Evolutionary conservation across 768 basidiomycete species (phyloP), one percentile per base, ranked within the genome.

Genomic region (Cyclocybe cylindracea): DNA sequence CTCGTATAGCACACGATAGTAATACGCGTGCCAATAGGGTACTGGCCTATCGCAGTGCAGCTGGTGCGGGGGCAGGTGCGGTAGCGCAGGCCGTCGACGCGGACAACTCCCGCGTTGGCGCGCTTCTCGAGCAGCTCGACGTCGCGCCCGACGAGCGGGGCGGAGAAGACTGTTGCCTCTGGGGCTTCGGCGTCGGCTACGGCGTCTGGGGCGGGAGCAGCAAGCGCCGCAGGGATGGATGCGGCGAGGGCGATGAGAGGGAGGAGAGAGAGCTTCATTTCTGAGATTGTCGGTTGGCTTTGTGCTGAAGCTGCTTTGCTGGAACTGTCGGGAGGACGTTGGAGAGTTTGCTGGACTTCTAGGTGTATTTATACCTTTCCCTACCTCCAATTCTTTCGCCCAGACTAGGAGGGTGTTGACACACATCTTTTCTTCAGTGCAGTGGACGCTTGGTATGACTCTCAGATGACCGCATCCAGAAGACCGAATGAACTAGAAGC

Each of bases 51-150:
- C 9, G 51, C 44, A 6, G 32, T 33, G 37, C 51, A 52, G 24
- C 19, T 19, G 37, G 51, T 52, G 11, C 51, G 16, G 14, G 51
- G 51, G 51, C 51, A 52, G 10, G 7, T 24, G 44, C 51, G 51
- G 44, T 52, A 46, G 10, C 45, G 35, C 13, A 52, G 51, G 10
- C 51, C 51, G 14, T 46, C 51, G 39, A 52, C 51, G 18, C 39
- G 24, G 38, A 52, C 51, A 18, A 37, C 38, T 16, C 44, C 51
- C 9, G 19, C 10, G 36, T 29, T 46, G 18, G 34, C 44, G 8
- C 51, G 51, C 35, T 52, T 46, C 19, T 52, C 51, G 19, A 52
- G 31, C 24, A 24, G 24, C 24, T 24, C 24, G 24, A 24, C 24
- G 18, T 38, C 39, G 5, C 48, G 48, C 10, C 13, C 18, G 16